Evolutionary conservation across 2,329 filamentous ascomycete species (phyloP).

Genomic region (Fusarium succisae): DNA sequence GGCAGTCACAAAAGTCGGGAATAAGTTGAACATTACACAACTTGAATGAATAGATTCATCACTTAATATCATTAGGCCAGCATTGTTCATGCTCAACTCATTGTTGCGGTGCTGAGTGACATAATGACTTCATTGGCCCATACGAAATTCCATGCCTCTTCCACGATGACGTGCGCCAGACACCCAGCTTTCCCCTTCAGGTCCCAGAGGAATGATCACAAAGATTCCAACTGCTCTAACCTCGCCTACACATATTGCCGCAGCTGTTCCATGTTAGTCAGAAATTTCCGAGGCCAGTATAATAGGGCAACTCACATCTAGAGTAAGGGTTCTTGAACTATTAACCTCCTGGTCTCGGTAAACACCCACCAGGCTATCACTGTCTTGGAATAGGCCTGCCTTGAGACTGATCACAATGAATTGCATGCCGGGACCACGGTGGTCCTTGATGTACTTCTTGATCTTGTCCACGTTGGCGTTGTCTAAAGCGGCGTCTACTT

Average conservation of each 20-base stretch:
- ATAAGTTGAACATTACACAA: not conserved
- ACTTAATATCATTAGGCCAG: not conserved
- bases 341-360: conserved; percentile 96
- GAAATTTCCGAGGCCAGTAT: not conserved
- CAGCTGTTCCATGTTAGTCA: conserved; percentile 40
- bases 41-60: not conserved
- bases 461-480: conserved; percentile 97
- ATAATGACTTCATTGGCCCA: conserved; percentile 13
- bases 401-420: conserved; percentile 99
- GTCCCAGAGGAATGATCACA: conserved; percentile 5
- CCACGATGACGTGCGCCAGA: conserved; percentile 1
- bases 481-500: conserved; percentile 97
- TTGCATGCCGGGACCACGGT: conserved; percentile 96
- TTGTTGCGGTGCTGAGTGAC: not conserved
- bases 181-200: conserved; percentile 1
- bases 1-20: not conserved
- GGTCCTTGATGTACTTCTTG: conserved; percentile 93
- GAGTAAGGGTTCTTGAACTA: conserved; percentile 87
- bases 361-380: conserved; percentile 93
- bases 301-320: conserved; percentile 79
- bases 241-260: conserved; percentile 47
- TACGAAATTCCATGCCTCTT: conserved; percentile 3
- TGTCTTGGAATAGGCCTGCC: conserved; percentile 94
- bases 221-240: not conserved
- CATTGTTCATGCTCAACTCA: not conserved